A percentile compares a stretch with the other conserved stretches of the same genome.
Conservation (phyloP, 371 early-diverging fungal genomes). For the Thermomucor indicae-seudaticae region DNA sequence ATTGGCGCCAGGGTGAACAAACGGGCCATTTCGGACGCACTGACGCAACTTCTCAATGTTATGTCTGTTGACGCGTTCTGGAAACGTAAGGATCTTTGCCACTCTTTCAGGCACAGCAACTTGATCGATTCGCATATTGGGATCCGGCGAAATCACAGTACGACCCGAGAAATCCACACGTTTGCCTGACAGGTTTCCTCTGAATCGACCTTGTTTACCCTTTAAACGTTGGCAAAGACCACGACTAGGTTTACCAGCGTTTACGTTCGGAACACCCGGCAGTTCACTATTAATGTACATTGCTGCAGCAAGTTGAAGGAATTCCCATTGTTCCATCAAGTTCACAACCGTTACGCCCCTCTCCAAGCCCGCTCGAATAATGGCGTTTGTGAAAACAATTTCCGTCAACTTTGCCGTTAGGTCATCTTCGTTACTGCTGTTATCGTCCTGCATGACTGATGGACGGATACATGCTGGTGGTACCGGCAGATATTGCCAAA, state of each 20-base stretch:
- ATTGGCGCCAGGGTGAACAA: conserved; percentile 95
- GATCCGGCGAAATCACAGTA: conserved; percentile 99
- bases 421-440: conserved; percentile 97
- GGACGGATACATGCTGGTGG: conserved; percentile 99
- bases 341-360: conserved; percentile 77
- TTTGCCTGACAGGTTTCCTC: conserved; percentile 99
- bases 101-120: conserved; percentile 96
- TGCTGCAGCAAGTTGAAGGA: conserved; percentile 92
- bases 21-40: conserved; percentile 89
- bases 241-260: conserved; percentile 71
- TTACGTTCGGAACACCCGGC: conserved; percentile 73
- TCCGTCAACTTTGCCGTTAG: conserved; percentile 98
- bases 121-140: conserved; percentile 98
- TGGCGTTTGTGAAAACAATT: conserved; percentile 91
- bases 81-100: conserved; percentile 96
- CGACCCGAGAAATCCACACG: conserved; percentile 99
- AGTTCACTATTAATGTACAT: conserved; percentile 98
- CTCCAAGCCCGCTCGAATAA: conserved; percentile 80
- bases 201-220: conserved; percentile 99
- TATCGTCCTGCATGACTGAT: conserved; percentile 92
- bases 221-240: conserved; percentile 98
- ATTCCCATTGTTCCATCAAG: conserved; percentile 98
- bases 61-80: conserved; percentile 89
- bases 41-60: conserved; percentile 84
- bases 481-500: conserved; percentile 94